Base-by-base conservation (phyloP, 352 stramenopile species). In the Phytophthora cactorum region DNA sequence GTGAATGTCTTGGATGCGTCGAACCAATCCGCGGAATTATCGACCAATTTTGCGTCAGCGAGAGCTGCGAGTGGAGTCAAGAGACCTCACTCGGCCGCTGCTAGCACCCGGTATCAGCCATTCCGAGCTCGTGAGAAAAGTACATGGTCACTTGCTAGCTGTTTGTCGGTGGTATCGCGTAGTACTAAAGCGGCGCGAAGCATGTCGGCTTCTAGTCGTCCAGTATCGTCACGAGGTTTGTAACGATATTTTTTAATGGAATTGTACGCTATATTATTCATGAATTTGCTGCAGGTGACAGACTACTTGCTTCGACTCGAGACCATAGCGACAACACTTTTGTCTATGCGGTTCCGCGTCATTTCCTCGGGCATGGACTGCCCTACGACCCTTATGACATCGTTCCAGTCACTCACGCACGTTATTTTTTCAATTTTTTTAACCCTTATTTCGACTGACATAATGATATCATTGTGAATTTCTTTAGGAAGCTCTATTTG, bases 311-410 rank as follows among this genome's bases (percentile, higher is more conserved):
- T 9, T 75, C 68, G 17, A 72, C 57, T 5, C 49, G 63, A 52
- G 52, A 66, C 15, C 45, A 64, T 5, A 39, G 43, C 25, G 52
- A 70, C 10, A 76, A 89, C 28, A 88, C 82, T 1, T 93, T 93
- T 57, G 68, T 83, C 1, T 93, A 93, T 31, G 83, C 82, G 3
- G 79, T 92, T 2, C 86, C 86, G 11, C 54, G 73, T 1, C 82
- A 91, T 36, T 86, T 74, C 27, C 58, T 93, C 6, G 68, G 90
- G n/a, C 51, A 45, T 3, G 68, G 64, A 5, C 54, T 75, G 1
- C 70, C 62, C 10, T 91, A 91, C 57, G 81, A 93, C 28, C 86
- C 86, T 1, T 93, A 92, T 66, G 74, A 90, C 27, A 82, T 93
- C 38, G 64, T 81, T 43, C 77, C 74, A 8, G 64, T 93, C 5